Evolutionary conservation across 1,284 basidiomycete species (phyloP).

Genomic region (Fomitopsis schrenkii): DNA sequence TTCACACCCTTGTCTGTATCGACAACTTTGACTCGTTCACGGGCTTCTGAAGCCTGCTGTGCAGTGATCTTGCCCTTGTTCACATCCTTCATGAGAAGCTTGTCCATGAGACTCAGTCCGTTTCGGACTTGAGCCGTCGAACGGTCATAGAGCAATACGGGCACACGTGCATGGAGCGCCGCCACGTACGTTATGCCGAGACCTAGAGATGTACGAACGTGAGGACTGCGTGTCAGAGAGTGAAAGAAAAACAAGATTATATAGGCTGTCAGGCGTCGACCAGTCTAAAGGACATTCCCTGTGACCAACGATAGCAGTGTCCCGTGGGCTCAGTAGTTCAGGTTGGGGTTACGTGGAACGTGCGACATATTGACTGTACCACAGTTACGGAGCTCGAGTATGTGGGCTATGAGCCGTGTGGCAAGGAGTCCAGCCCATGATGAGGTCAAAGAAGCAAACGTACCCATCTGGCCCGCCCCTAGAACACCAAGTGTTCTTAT

Average conservation of each 20-base stretch:
- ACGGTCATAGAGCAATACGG: conserved; percentile 71
- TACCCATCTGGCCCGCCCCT: conserved; percentile 84
- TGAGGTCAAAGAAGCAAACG: conserved; percentile 4
- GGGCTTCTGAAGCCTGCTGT: conserved; percentile 73
- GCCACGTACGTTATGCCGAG: conserved; percentile 86
- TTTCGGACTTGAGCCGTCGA: conserved; percentile 58
- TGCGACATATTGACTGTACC: too few species aligned
- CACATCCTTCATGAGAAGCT: conserved; percentile 86
- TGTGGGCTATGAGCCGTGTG: too few species aligned
- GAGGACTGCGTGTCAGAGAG: too few species aligned
- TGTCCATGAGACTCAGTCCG: conserved; percentile 72
- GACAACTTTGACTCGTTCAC: conserved; percentile 59
- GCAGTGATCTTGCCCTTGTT: conserved; percentile 76
- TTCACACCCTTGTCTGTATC: conserved; percentile 42
- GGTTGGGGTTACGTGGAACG: too few species aligned
- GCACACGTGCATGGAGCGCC: conserved; percentile 73
- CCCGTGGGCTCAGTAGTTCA: too few species aligned
- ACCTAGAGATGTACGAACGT: conserved; percentile 26
- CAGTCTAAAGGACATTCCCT: too few species aligned
- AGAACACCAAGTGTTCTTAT: conserved; percentile 68
- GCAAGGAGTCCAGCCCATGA: too few species aligned
- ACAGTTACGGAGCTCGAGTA: too few species aligned
- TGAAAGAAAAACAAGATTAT: too few species aligned
- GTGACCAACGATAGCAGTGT: too few species aligned
- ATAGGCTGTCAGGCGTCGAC: not conserved